Evolutionary conservation across 2,329 filamentous ascomycete genomes (phyloP).

Genomic region (Trichothecium sympodiale): DNA sequence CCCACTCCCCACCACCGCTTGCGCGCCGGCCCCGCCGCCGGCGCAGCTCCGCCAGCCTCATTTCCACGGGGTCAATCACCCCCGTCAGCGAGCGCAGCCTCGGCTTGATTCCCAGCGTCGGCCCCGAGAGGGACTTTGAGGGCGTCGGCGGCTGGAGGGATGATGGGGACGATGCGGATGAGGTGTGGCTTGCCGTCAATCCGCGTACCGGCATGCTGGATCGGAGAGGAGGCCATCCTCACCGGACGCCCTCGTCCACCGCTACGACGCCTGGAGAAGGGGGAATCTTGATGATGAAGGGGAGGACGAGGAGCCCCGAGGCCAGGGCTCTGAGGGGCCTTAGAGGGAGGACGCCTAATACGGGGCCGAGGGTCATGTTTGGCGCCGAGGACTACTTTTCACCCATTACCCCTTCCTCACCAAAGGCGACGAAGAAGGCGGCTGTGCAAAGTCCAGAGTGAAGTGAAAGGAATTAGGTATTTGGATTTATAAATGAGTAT

Average conservation of each 20-base stretch:
- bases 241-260: slow-evolving; percentile 28
- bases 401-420: slow-evolving; percentile 13
- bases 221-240: slow-evolving; percentile 24
- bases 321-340: slow-evolving; percentile 22
- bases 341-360: slow-evolving; percentile 36
- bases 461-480: neutral
- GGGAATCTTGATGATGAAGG: slow-evolving; percentile 32
- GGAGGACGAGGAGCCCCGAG: slow-evolving; percentile 23
- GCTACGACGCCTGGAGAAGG: slow-evolving; percentile 27
- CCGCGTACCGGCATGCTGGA: slow-evolving; percentile 39
- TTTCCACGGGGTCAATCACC: slow-evolving; percentile 21
- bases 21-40: slow-evolving; percentile 19
- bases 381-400: slow-evolving; percentile 32
- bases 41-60: slow-evolving; percentile 18
- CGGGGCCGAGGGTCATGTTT: slow-evolving; percentile 19
- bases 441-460: slow-evolving; percentile 6
- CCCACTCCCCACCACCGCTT: slow-evolving; percentile 9
- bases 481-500: neutral
- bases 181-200: slow-evolving; percentile 41
- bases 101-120: slow-evolving; percentile 34
- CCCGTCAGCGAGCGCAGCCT: slow-evolving; percentile 23
- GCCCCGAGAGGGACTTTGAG: slow-evolving; percentile 45
- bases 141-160: slow-evolving; percentile 46
- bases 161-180: slow-evolving; percentile 16
- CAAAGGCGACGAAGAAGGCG: slow-evolving; percentile 20